A percentile compares a stretch with the other conserved stretches of the same genome.
phyloP scores from a whole-genome alignment of 768 basidiomycete genomes.

The Podaxis sp. region DNA sequence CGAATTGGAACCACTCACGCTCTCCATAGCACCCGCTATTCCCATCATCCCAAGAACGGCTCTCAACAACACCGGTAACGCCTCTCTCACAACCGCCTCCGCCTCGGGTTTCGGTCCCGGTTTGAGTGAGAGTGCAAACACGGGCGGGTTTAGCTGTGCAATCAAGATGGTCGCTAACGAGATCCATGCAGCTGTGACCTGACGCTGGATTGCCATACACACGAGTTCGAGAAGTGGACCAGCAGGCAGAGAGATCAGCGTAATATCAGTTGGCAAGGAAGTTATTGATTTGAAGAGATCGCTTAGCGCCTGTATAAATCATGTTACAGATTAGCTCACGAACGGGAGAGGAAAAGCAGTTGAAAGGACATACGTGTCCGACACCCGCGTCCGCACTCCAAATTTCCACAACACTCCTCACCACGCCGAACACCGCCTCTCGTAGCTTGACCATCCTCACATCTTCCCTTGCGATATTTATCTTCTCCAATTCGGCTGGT shows the following conservation, averaged over 20 bases:
- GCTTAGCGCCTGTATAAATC: slow-evolving; percentile 60
- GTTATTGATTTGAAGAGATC: slow-evolving; percentile 87
- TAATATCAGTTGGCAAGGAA: slow-evolving; percentile 71
- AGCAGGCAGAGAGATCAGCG: slow-evolving; percentile 78
- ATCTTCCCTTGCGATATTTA: slow-evolving; percentile 65
- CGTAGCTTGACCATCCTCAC: slow-evolving; percentile 61
- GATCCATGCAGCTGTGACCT: slow-evolving; percentile 83
- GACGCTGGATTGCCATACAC: slow-evolving; percentile 68
- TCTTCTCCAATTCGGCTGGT: slow-evolving; percentile 52
- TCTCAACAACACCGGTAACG: slow-evolving; percentile 58
- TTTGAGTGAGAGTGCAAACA: slow-evolving; percentile 47
- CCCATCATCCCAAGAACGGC: slow-evolving; percentile 54
- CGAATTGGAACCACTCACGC: slow-evolving; percentile 41
- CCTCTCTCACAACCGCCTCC: slow-evolving; percentile 51
- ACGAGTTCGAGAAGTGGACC: slow-evolving; percentile 80
- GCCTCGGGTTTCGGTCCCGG: slow-evolving; percentile 55
- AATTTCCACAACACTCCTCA: slow-evolving; percentile 61
- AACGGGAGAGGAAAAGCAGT: slow-evolving; percentile 2
- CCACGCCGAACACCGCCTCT: slow-evolving; percentile 59
- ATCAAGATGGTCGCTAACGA: slow-evolving; percentile 78
- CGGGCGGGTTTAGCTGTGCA: slow-evolving; percentile 79
- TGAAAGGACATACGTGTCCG: slow-evolving; percentile 58
- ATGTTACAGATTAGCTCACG: slow-evolving; percentile 1
- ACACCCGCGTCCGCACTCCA: slow-evolving; percentile 83
- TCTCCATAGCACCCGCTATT: slow-evolving; percentile 65